Base-by-base conservation (phyloP, 192 early-diverging fungal species). In the Coemansia sp. region DNA sequence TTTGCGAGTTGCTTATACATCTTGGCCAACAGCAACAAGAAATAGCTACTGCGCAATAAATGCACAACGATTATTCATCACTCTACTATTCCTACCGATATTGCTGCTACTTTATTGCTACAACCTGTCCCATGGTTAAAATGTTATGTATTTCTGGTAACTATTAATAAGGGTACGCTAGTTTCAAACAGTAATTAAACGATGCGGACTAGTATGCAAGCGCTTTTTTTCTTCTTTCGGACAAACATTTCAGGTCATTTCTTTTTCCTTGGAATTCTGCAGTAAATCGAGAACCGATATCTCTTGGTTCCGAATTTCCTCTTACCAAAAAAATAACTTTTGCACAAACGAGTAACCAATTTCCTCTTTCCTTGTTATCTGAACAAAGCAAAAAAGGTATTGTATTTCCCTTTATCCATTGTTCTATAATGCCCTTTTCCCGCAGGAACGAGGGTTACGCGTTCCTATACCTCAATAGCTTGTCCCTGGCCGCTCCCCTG, bases 21-120 rank as follows among this genome's bases (percentile, higher is more conserved):
- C 24, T 26, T 53, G 21, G 23, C 9, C 6, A 26, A 53, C 24
- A 16, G 6, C 14, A 49, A 49, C n/a, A 49, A 53, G 26, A 53
- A 36, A n/a, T 20, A 16, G 57, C 20, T 59, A 59, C 57, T 59
- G 57, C 57, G 57, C 57, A 59, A 59, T 59, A 35, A 59, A 59
- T 59, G 57, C 57, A 59, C 51, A 53, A 53, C 51, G 51, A 53
- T 53, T 53, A 53, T 53, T 53, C 51, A 53, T 53, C 51, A 53
- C 51, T 49, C 46, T 53, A 53, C 51, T 53, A 53, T 53, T 53
- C 51, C 51, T 26, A 16, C 24, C 51, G 21, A 53, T 53, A 53
- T 53, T 53, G 51, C 51, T 53, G 51, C 51, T 53, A 53, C 51
- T 53, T 53, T 53, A 53, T 53, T 53, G 18, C 11, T 46, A 46